phyloP scores from a whole-genome alignment of 257 asterid genomes.

The Solanum okadae region DNA sequence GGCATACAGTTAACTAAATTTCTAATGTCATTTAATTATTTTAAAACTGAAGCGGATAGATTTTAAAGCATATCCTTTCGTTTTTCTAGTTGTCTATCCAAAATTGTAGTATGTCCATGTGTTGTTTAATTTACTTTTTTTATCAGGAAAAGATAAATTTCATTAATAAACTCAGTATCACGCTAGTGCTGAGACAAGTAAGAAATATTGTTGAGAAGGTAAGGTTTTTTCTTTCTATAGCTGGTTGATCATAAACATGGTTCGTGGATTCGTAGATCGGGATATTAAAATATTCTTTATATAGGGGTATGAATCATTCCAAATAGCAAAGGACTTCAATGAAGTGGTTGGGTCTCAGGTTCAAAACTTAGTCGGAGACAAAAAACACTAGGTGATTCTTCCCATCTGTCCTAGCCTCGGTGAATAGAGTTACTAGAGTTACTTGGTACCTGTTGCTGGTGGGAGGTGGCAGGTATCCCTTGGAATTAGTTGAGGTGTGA shows the following conservation, averaged over 20 bases:
- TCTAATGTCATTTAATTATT: not conserved
- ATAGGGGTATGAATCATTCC: not conserved
- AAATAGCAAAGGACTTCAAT: not conserved
- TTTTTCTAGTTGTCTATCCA: not conserved
- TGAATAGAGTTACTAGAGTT: not conserved
- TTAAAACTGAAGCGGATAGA: not conserved
- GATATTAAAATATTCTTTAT: not conserved
- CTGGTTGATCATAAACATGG: not conserved
- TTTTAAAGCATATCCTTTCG: not conserved
- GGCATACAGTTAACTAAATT: not conserved
- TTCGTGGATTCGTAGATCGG: not conserved
- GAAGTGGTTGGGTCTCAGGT: not conserved
- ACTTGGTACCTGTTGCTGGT: not conserved
- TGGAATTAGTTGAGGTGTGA: not conserved
- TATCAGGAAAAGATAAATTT: not conserved
- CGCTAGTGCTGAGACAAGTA: not conserved
- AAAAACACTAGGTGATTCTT: not conserved
- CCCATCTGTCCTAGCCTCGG: not conserved
- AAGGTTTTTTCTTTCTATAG: not conserved
- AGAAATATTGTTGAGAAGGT: not conserved
- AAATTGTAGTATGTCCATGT: not conserved
- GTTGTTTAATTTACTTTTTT: not conserved
- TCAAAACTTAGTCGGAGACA: not conserved
- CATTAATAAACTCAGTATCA: not conserved
- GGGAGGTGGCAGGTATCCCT: not conserved